A percentile compares a stretch with the other conserved stretches of the same genome.
These are phyloP conservation scores for Fusarium oxysporum DNA, from an alignment of 2,329 filamentous ascomycete species.

Conservation along the genomic window DNA sequence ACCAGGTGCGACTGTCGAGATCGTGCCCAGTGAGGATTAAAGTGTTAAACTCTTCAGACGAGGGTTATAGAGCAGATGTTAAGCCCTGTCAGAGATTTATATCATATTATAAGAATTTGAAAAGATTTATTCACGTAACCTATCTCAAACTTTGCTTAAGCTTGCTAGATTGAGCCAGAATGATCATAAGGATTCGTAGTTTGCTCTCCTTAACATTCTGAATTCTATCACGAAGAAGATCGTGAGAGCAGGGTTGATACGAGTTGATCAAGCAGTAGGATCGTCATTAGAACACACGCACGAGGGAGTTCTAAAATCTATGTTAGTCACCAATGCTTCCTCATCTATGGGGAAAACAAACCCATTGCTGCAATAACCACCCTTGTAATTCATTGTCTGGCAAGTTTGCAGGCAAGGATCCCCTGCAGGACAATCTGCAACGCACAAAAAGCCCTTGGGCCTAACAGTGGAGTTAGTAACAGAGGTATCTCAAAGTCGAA, in stretches of 20 bases:
- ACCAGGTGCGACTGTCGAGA: neutral
- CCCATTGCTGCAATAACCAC: neutral
- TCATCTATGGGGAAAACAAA: neutral
- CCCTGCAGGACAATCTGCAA: accelerated
- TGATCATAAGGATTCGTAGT: too few relatives aligned
- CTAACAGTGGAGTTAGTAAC: accelerated
- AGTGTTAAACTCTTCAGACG: neutral
- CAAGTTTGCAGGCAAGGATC: neutral
- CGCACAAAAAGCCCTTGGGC: accelerated
- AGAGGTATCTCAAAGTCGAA: accelerated
- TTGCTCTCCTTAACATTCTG: too few relatives aligned
- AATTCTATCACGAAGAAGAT: too few relatives aligned
- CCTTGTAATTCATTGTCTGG: neutral
- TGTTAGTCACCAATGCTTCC: neutral
- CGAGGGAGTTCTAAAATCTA: accelerated
- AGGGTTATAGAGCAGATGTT: neutral
- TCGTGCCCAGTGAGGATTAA: neutral
- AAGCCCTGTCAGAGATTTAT: neutral
- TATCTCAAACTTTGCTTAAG: neutral
- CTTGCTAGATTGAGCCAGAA: too few relatives aligned
- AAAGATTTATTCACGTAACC: neutral
- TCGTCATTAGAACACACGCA: neutral
- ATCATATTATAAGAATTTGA: neutral
- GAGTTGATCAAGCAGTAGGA: neutral
- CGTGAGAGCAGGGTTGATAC: too few relatives aligned